These are phyloP conservation scores for Endothia cerciana DNA, from an alignment of 2,329 filamentous ascomycete species.

Conservation along the genomic window DNA sequence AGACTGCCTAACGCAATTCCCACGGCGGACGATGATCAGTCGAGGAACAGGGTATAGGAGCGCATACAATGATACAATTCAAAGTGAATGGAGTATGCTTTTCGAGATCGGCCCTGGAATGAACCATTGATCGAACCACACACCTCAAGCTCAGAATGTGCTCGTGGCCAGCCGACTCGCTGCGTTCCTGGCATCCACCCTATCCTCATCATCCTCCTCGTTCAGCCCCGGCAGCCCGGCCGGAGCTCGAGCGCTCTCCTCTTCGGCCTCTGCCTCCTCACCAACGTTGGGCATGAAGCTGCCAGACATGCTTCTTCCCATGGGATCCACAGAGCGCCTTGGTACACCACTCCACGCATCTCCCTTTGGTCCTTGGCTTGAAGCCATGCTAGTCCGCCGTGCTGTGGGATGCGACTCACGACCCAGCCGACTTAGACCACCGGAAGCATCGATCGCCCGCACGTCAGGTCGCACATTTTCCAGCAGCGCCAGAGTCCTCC, in stretches of 20 bases:
- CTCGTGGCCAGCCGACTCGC: constrained; percentile 91
- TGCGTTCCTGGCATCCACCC: constrained; percentile 93
- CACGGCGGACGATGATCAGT: not conserved
- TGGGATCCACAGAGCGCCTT: constrained; percentile 71
- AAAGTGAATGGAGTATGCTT: constrained; percentile 20
- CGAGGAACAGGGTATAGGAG: constrained; percentile 9
- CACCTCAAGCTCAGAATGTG: constrained; percentile 69
- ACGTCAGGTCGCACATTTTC: constrained; percentile 93
- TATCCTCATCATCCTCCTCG: constrained; percentile 89
- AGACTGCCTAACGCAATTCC: not conserved
- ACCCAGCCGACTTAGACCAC: constrained; percentile 86
- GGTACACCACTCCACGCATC: constrained; percentile 97
- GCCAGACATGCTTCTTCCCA: constrained; percentile 76
- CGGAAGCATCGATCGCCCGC: constrained; percentile 86
- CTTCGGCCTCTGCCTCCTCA: constrained; percentile 63
- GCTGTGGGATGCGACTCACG: constrained; percentile 80
- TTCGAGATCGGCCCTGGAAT: constrained; percentile 2
- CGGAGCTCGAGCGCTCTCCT: constrained; percentile 38
- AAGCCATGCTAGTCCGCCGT: constrained; percentile 76
- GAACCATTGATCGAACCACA: not conserved
- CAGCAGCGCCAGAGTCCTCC: constrained; percentile 87
- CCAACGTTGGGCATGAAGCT: constrained; percentile 67
- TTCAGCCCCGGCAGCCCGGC: constrained; percentile 58
- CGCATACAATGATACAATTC: constrained; percentile 30
- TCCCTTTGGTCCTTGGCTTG: constrained; percentile 94